phyloP scores from a whole-genome alignment of 1,284 basidiomycete species.

The Boletus subluridellus region DNA sequence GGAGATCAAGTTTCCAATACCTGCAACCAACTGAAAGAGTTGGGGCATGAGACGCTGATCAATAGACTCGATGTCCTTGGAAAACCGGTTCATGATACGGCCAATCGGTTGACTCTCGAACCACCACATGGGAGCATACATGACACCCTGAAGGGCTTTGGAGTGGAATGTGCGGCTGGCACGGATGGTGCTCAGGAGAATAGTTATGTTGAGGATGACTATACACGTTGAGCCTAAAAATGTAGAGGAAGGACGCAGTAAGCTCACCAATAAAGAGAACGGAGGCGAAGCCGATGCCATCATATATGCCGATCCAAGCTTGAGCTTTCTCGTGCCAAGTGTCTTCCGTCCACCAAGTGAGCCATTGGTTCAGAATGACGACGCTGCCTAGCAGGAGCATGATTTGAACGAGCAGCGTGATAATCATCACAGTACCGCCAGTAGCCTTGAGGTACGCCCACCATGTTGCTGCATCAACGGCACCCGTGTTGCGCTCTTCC shows the following conservation, averaged over 20 bases:
- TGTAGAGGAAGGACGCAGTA: constrained; percentile 10
- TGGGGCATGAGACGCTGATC: constrained; percentile 26
- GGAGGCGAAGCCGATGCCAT: constrained; percentile 38
- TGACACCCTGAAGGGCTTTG: constrained; percentile 38
- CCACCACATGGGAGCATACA: constrained; percentile 43
- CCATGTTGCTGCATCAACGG: constrained; percentile 45
- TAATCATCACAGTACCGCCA: constrained; percentile 22
- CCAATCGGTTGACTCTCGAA: constrained; percentile 47
- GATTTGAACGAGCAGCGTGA: constrained; percentile 21
- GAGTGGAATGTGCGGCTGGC: constrained; percentile 43
- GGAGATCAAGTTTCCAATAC: constrained; percentile 24
- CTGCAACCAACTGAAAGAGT: constrained; percentile 34
- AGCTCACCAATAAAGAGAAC: constrained; percentile 33
- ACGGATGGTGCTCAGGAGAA: constrained; percentile 41
- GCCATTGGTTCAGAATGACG: constrained; percentile 29
- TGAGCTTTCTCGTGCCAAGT: constrained; percentile 33
- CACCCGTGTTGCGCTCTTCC: constrained; percentile 56
- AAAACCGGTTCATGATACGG: constrained; percentile 46
- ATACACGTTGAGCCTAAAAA: constrained; percentile 2
- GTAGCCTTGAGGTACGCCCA: constrained; percentile 24
- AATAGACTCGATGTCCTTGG: constrained; percentile 44
- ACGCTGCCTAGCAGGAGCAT: constrained; percentile 15
- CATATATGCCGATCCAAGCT: constrained; percentile 30
- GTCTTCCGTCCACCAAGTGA: constrained; percentile 32
- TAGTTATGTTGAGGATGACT: constrained; percentile 28